Base-by-base conservation (phyloP, 2,329 filamentous ascomycete genomes). In the Nemania abortiva region DNA sequence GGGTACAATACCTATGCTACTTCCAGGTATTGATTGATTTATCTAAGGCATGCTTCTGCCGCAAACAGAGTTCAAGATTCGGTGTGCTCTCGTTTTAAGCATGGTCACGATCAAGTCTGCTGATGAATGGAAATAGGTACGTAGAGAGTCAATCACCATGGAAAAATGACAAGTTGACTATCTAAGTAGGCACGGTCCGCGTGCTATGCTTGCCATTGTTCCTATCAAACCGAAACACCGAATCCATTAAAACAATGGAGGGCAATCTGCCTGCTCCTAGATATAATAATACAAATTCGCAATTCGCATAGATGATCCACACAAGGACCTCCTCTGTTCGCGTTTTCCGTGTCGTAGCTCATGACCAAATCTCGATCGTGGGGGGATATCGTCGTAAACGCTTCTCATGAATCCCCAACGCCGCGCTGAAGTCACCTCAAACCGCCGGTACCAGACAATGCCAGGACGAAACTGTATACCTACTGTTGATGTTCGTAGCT, bases 381-480 rank as follows among this genome's bases (percentile, higher is more conserved):
- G 68, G 72, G 72, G 69, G 68, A 69, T 68, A 65, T 65, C 65
- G 70, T 73, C 57, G 55, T 59, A 52, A 55, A 65, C 63, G 70
- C 70, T 65, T 65, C 24, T 27, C 53, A 67, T 61, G 56, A 64
- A 71, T 65, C 65, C 73, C 71, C 63, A 77, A 77, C 77, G 73
- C 77, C 77, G 64, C 72, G 77, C 77, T 77, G 47, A 76, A 75
- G 65, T 69, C 69, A 74, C 70, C 70, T 66, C 72, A 69, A 76
- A 75, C 70, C 71, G 73, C 73, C 63, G 69, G 72, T 74, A 72
- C 75, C 70, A 73, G 72, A 76, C 52, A 70, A 76, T 77, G 73
- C 74, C 71, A 74, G 69, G 77, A 75, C 60, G 68, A 73, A 77
- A 76, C 68, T 66, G 69, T 68, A 70, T 77, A 78, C 76, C 76